Evolutionary conservation across 202 grass and related monocot genomes (phyloP), one percentile per base, ranked within the genome.

Genomic region (Bolboschoenoplectus hybrid): DNA sequence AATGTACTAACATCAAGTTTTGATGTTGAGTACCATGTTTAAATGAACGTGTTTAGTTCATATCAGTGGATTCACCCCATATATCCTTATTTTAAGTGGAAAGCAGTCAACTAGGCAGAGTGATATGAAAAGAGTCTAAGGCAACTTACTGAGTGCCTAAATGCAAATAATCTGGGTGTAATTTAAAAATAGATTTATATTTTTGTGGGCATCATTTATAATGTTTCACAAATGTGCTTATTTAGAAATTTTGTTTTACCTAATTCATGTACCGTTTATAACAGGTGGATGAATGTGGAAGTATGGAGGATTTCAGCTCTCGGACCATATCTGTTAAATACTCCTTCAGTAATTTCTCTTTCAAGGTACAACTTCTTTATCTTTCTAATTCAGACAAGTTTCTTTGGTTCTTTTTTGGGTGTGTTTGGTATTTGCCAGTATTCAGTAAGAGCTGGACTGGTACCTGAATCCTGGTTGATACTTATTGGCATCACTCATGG

Each of bases 271-370:
- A 41, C 63, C 65, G 44, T 45, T 79, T 66, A 40, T 65, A 41
- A 81, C 87, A 98, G 96, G 96, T 86, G 2, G 91, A 98, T 86
- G 91, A 98, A 84, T 98, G 82, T 88, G 93, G 93, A 65, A 95
- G 93, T 73, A 92, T 98, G 93, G 93, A 94, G 69, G 96, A 98
- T 67, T 95, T 98, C 16, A 90, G 89, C 19, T 89, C 82, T 3
- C 91, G 90, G 1, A 89, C 86, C 9, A 67, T 91, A 38, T 63
- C 90, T 7, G 91, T 94, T 77, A 98, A 92, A 49, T 98, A 98
- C 51, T 98, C 96, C 36, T 98, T 98, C 87, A 98, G 96, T 61
- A 98, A 98, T 88, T 98, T 98, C 80, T 98, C 96, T 9, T 98
- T 98, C 81, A 98, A 98, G 93, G 96, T 92, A 64, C 73, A n/a